These are phyloP conservation scores for Cerioporus squamosus DNA, from an alignment of 1,284 basidiomycete species.

Conservation along the genomic window DNA sequence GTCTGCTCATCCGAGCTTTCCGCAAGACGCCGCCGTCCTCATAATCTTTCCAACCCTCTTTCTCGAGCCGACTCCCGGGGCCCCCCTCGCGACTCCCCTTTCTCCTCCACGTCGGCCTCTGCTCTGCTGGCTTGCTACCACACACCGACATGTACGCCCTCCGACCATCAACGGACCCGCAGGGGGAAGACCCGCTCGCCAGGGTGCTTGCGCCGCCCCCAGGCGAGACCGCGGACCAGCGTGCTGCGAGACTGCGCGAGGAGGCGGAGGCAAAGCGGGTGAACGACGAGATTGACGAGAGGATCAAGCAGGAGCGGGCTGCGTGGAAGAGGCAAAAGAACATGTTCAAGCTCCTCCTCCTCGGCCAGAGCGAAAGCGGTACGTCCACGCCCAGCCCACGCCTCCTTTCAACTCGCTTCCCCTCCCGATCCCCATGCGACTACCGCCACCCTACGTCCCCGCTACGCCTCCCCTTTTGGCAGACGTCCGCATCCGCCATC, in stretches of 20 bases:
- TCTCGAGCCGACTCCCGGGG: neutral
- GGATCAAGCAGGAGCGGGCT: slow-evolving; percentile 51
- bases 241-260: slow-evolving; percentile 41
- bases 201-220: slow-evolving; percentile 32
- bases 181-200: slow-evolving; percentile 32
- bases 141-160: slow-evolving; percentile 11
- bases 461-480: neutral
- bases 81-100: neutral
- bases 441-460: neutral
- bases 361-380: slow-evolving; percentile 72
- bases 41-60: too few relatives aligned
- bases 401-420: neutral
- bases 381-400: slow-evolving; percentile 32
- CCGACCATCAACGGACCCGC: slow-evolving; percentile 15
- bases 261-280: slow-evolving; percentile 56
- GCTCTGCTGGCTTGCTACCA: neutral
- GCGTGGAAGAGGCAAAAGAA: slow-evolving; percentile 47
- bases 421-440: neutral
- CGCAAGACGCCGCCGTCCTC: too few relatives aligned
- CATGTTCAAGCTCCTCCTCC: slow-evolving; percentile 56
- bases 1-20: too few relatives aligned
- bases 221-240: slow-evolving; percentile 30
- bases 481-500: neutral
- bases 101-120: neutral
- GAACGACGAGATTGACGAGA: slow-evolving; percentile 62